A percentile compares a stretch with the other conserved stretches of the same genome.
Conservation (phyloP, 306 rosid genomes). For the Mimosa bimucronata region DNA sequence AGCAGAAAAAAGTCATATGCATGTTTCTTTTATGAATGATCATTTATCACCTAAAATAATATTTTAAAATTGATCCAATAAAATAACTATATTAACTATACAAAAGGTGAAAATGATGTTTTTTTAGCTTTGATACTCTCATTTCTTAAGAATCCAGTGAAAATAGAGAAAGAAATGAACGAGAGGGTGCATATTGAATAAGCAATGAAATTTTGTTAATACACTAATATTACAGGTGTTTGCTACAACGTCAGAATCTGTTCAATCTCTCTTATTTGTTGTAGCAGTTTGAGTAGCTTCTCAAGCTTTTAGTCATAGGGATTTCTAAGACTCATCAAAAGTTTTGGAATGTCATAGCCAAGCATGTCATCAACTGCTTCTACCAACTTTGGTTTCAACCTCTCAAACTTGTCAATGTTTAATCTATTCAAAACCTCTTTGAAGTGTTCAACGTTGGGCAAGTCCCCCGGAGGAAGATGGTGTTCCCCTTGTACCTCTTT, state of each 20-base stretch:
- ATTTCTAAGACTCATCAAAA: slow-evolving; percentile 75
- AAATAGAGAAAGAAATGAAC: background rate
- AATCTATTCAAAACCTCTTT: slow-evolving; percentile 64
- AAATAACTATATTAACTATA: background rate
- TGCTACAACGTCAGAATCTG: background rate
- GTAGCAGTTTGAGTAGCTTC: background rate
- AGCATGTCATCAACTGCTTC: slow-evolving; percentile 93
- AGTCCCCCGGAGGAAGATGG: slow-evolving; percentile 92
- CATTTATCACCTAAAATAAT: background rate
- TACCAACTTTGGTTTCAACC: slow-evolving; percentile 73
- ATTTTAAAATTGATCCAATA: background rate
- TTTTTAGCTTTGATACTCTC: background rate
- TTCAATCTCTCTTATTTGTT: background rate
- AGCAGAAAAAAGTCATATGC: background rate
- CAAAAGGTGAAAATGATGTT: background rate
- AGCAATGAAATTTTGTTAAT: background rate
- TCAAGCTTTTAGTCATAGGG: slow-evolving; percentile 62
- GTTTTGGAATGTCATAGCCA: slow-evolving; percentile 87
- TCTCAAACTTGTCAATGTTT: slow-evolving; percentile 85
- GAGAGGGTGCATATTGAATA: background rate
- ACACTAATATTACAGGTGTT: background rate
- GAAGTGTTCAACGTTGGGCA: slow-evolving; percentile 78
- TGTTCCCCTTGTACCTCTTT: slow-evolving; percentile 81
- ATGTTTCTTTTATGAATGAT: background rate
- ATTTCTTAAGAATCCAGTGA: background rate